Evolutionary conservation across 108 stramenopile species (phyloP).

Genomic region (Discostella pseudostelligera): DNA sequence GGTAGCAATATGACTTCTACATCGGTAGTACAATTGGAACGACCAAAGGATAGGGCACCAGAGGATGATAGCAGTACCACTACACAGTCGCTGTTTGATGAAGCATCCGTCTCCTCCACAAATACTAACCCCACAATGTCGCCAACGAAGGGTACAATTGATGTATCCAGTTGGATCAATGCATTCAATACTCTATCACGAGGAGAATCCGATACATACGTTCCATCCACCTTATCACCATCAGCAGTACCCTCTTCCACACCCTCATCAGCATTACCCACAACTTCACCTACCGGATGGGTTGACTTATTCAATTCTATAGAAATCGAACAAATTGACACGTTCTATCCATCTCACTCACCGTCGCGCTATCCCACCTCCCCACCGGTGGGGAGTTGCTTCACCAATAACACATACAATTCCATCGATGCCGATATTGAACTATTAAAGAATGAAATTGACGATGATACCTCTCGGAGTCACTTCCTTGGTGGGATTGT

Average conservation of each 20-base stretch:
- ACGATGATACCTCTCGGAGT: constrained; percentile 15
- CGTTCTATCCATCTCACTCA: neutral
- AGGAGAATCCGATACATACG: too few relatives aligned
- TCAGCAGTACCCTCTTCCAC: neutral
- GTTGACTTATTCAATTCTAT: neutral
- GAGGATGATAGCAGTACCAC: too few relatives aligned
- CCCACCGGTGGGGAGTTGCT: neutral
- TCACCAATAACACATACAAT: constrained; percentile 6
- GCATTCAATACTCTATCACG: neutral
- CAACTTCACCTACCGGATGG: neutral
- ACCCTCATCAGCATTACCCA: neutral
- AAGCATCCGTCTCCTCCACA: too few relatives aligned
- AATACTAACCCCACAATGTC: neutral
- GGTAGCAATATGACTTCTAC: too few relatives aligned
- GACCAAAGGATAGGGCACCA: too few relatives aligned
- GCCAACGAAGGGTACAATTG: neutral
- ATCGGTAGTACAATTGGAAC: too few relatives aligned
- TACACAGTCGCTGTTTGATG: too few relatives aligned
- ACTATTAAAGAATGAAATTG: constrained; percentile 17
- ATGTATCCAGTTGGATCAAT: constrained; percentile 3
- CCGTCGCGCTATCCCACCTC: neutral
- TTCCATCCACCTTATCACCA: neutral
- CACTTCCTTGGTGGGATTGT: constrained; percentile 48
- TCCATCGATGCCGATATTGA: constrained; percentile 28
- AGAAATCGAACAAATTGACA: neutral